These are phyloP conservation scores for Pochonia chlamydosporia DNA, from an alignment of 2,329 filamentous ascomycete genomes.

Conservation along the genomic window DNA sequence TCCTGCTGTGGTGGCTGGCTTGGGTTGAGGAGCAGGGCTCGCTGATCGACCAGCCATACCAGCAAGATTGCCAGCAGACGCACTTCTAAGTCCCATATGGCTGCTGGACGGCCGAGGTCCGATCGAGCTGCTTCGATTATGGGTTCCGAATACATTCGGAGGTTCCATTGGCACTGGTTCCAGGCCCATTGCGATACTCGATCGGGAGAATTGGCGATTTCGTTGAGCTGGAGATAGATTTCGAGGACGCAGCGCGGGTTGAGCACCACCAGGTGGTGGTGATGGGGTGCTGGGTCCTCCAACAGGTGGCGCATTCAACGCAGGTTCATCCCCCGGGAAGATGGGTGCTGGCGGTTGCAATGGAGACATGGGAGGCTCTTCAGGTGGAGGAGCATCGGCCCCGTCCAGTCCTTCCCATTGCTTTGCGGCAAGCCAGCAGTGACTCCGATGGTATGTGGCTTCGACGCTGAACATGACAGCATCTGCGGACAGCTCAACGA, in stretches of 20 bases:
- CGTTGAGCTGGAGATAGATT: slow-evolving; percentile 31
- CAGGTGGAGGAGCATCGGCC: slow-evolving; percentile 17
- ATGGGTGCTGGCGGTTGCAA: slow-evolving; percentile 31
- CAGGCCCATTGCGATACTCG: slow-evolving; percentile 37
- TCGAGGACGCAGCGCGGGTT: slow-evolving; percentile 28
- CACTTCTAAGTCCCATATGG: slow-evolving; percentile 25
- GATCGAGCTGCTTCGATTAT: slow-evolving; percentile 29
- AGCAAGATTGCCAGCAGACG: slow-evolving; percentile 30
- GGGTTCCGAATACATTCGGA: slow-evolving; percentile 19
- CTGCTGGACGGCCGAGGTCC: slow-evolving; percentile 27
- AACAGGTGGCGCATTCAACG: slow-evolving; percentile 14
- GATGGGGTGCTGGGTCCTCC: slow-evolving; percentile 20
- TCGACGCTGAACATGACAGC: slow-evolving; percentile 57
- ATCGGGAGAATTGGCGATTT: slow-evolving; percentile 29
- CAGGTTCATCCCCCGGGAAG: slow-evolving; percentile 25
- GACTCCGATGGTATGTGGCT: slow-evolving; percentile 52
- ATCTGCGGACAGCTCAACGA: slow-evolving; percentile 55
- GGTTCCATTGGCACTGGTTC: slow-evolving; percentile 36
- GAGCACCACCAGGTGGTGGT: slow-evolving; percentile 17
- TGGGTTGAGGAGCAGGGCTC: slow-evolving; percentile 14
- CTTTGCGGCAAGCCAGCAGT: slow-evolving; percentile 50
- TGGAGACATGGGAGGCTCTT: slow-evolving; percentile 30
- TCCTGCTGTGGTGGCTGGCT: slow-evolving; percentile 21
- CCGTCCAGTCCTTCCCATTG: slow-evolving; percentile 37
- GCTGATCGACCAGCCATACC: slow-evolving; percentile 13